Conservation (phyloP, 2,329 filamentous ascomycete genomes). For the Coniochaeta pulveracea region DNA sequence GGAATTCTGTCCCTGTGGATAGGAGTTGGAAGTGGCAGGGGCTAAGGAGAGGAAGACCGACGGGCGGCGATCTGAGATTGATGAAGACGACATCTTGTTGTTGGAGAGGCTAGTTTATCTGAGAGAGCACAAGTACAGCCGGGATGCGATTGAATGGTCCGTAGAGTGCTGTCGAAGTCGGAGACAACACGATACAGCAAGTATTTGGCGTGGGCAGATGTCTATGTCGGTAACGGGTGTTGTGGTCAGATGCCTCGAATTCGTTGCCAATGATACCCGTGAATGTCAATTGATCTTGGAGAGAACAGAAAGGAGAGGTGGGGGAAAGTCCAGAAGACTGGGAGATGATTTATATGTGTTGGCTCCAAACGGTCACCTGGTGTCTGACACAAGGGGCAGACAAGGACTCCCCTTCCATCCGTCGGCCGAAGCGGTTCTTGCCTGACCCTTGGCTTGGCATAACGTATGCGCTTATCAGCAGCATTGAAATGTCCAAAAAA, state of each 20-base stretch:
- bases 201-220: not conserved
- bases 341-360: conserved; percentile 2
- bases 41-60: conserved; percentile 36
- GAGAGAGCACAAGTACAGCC: too few relatives aligned
- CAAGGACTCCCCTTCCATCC: too few relatives aligned
- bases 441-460: conserved; percentile 2
- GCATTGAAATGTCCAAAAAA: not conserved
- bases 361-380: conserved; percentile 1
- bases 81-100: conserved; percentile 2
- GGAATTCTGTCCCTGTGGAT: conserved; percentile 25
- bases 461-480: conserved; percentile 3
- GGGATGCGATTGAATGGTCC: not conserved
- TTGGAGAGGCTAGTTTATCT: not conserved
- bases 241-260: not conserved
- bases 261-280: not conserved
- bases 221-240: too few relatives aligned
- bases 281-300: not conserved
- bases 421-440: not conserved
- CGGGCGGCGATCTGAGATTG: not conserved
- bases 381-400: not conserved
- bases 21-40: conserved; percentile 38
- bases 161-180: not conserved
- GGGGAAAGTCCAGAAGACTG: not conserved
- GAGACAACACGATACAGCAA: not conserved
- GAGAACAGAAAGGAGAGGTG: not conserved